These are phyloP conservation scores for Aspergillus quadrilineatus DNA, from an alignment of 2,329 filamentous ascomycete species.

Conservation along the genomic window DNA sequence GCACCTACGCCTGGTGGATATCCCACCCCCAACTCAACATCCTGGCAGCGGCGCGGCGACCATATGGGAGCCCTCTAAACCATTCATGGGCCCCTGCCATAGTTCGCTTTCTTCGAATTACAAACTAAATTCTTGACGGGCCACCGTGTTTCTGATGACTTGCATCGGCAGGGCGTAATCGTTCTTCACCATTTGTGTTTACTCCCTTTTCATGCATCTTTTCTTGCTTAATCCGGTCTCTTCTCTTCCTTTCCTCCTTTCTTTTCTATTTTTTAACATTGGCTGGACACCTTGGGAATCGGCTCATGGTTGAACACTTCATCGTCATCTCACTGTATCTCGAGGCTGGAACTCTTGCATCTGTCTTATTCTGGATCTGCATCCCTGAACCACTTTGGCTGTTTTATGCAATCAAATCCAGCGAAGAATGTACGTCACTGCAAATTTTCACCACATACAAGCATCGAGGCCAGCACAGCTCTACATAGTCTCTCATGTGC, in stretches of 20 bases:
- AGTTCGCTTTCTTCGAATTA: neutral
- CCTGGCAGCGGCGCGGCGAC: slow-evolving; percentile 28
- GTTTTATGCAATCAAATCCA: neutral
- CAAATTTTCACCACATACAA: neutral
- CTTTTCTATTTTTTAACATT: too few species aligned
- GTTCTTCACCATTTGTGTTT: slow-evolving; percentile 15
- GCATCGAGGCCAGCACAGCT: neutral
- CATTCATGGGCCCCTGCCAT: neutral
- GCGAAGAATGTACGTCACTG: slow-evolving; percentile 10
- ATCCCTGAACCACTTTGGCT: neutral
- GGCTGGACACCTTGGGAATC: neutral
- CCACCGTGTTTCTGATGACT: slow-evolving; percentile 22
- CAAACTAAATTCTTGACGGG: neutral
- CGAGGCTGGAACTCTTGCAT: slow-evolving; percentile 23
- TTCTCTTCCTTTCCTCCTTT: neutral
- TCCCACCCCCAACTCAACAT: slow-evolving; percentile 57
- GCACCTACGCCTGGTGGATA: slow-evolving; percentile 58
- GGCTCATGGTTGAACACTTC: neutral
- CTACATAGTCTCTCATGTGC: neutral
- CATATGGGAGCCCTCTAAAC: slow-evolving; percentile 18
- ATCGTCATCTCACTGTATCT: slow-evolving; percentile 10
- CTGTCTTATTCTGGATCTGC: slow-evolving; percentile 9
- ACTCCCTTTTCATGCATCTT: slow-evolving; percentile 12
- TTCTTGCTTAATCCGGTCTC: neutral
- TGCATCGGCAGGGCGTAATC: slow-evolving; percentile 27